A percentile compares a stretch with the other conserved stretches of the same genome.
These are phyloP conservation scores for Myriosclerotinia scirpicola DNA, from an alignment of 2,329 filamentous ascomycete genomes.

Conservation along the genomic window DNA sequence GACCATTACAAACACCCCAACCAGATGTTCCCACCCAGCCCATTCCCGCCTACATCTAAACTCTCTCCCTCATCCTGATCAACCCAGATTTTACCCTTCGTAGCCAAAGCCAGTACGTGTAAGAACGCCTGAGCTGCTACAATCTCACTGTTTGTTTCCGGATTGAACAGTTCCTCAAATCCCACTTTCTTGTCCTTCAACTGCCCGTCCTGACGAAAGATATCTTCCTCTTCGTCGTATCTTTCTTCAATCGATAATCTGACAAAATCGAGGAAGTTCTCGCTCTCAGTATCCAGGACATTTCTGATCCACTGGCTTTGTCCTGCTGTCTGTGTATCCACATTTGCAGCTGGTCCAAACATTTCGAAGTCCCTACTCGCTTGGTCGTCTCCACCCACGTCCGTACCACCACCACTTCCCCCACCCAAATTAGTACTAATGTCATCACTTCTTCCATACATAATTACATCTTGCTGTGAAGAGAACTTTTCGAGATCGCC, in stretches of 20 bases:
- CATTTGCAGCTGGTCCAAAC: conserved; percentile 42
- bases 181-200: conserved; percentile 49
- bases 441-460: conserved; percentile 13
- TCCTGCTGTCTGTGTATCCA: conserved; percentile 51
- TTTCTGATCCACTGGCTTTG: conserved; percentile 51
- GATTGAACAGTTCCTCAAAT: conserved; percentile 70
- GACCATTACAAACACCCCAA: conserved; percentile 4
- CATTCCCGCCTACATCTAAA: conserved; percentile 5
- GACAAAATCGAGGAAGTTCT: conserved; percentile 64
- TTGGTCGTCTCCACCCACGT: background rate
- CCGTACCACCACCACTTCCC: background rate
- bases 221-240: conserved; percentile 28
- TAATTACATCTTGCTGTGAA: conserved; percentile 23
- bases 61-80: conserved; percentile 49
- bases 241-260: conserved; percentile 46
- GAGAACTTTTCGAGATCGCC: conserved; percentile 34
- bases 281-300: conserved; percentile 56
- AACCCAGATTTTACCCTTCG: conserved; percentile 62
- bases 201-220: conserved; percentile 21
- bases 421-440: background rate
- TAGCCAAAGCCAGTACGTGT: conserved; percentile 70
- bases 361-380: conserved; percentile 46
- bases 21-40: conserved; percentile 21
- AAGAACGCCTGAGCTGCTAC: conserved; percentile 75
- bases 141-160: conserved; percentile 49